phyloP scores from a whole-genome alignment of 768 basidiomycete species.

The Porpolomopsis calyptriformis region DNA sequence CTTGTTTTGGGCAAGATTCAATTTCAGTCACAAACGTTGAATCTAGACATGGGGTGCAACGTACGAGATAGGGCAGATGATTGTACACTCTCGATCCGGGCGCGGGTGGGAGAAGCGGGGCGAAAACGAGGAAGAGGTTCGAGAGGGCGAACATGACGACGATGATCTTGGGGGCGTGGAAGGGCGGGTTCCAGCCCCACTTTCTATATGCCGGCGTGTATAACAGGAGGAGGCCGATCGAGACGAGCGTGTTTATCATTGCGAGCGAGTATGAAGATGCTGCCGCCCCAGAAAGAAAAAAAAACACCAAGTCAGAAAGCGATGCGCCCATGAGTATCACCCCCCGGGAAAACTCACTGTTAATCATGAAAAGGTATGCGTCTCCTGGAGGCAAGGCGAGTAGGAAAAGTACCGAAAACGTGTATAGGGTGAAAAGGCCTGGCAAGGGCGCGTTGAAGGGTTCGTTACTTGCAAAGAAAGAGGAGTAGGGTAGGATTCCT shows the following conservation, averaged over 20 bases:
- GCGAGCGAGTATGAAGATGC: constrained; percentile 49
- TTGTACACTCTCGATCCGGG: constrained; percentile 39
- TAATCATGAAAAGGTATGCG: constrained; percentile 62
- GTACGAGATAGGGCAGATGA: constrained; percentile 58
- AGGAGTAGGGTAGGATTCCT: constrained; percentile 54
- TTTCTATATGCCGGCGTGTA: constrained; percentile 33
- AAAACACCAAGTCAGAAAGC: no score
- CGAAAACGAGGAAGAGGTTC: constrained; percentile 52
- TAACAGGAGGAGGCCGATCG: constrained; percentile 53
- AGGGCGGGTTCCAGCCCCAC: constrained; percentile 57
- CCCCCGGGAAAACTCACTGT: constrained; percentile 30
- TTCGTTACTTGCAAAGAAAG: constrained; percentile 59
- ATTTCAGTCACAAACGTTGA: not conserved
- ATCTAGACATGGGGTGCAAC: constrained; percentile 15
- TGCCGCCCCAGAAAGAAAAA: no score
- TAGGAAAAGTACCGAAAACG: constrained; percentile 45
- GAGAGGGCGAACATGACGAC: constrained; percentile 50
- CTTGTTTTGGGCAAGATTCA: constrained; percentile 21
- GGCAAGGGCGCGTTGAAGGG: constrained; percentile 60
- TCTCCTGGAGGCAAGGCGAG: constrained; percentile 58
- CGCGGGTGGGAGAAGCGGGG: constrained; percentile 54
- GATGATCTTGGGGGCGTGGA: constrained; percentile 39
- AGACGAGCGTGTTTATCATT: constrained; percentile 49
- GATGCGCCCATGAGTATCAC: no score
- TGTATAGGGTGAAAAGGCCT: constrained; percentile 53